These are phyloP conservation scores for Lodderomyces beijingensis DNA, from an alignment of 1,139 yeast species.

Conservation along the genomic window DNA sequence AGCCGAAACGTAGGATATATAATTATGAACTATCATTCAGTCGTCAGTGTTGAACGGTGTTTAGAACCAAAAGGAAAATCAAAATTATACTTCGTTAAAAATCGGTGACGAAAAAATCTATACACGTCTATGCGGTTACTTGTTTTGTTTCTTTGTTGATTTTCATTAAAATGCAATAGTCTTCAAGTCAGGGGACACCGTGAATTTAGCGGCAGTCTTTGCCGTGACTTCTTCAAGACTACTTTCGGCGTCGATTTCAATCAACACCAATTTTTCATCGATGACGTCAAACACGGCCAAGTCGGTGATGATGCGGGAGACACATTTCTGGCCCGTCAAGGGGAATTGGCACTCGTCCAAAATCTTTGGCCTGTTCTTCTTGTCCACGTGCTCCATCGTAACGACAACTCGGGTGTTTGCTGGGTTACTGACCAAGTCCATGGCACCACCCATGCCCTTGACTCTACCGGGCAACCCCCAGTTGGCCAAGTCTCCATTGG, in stretches of 20 bases:
- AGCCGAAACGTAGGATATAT: no score
- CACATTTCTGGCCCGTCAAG: slow-evolving; percentile 44
- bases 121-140: no score
- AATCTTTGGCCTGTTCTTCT: slow-evolving; percentile 45
- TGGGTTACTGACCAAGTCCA: slow-evolving; percentile 51
- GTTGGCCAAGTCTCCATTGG: slow-evolving; percentile 46
- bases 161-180: slow-evolving; percentile 9
- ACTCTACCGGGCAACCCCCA: slow-evolving; percentile 51
- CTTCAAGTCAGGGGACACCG: slow-evolving; percentile 27
- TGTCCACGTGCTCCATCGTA: slow-evolving; percentile 46
- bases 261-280: slow-evolving; percentile 29
- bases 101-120: no score
- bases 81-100: no score
- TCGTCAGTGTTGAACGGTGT: no score
- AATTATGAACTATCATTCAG: no score
- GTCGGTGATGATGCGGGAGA: slow-evolving; percentile 44
- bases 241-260: slow-evolving; percentile 36
- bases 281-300: slow-evolving; percentile 46
- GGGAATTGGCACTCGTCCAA: slow-evolving; percentile 41
- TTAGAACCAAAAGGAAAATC: no score
- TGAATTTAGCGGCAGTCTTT: slow-evolving; percentile 40
- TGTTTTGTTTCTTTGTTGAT: no score
- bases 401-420: slow-evolving; percentile 43
- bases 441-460: slow-evolving; percentile 57
- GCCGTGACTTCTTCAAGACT: slow-evolving; percentile 35